Conservation (phyloP, 2,329 filamentous ascomycete species). For the Xylariaceae sp. region DNA sequence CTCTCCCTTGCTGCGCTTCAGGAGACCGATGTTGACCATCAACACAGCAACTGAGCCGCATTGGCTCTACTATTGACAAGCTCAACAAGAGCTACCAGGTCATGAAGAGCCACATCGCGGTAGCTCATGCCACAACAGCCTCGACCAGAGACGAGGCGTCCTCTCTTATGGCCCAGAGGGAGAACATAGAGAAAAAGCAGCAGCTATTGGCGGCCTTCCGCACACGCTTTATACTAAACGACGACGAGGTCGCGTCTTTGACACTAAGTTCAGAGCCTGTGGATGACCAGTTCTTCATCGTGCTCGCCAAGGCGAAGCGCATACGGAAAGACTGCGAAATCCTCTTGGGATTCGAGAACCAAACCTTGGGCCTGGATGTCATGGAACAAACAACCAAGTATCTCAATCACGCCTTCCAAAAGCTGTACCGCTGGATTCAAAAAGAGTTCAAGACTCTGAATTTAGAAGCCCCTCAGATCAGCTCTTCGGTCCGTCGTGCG, state of each 20-base stretch:
- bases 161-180: slow-evolving; percentile 66
- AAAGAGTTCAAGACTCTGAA: slow-evolving; percentile 89
- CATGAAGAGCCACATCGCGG: slow-evolving; percentile 72
- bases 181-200: slow-evolving; percentile 75
- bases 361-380: slow-evolving; percentile 81
- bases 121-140: slow-evolving; percentile 70
- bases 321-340: slow-evolving; percentile 87
- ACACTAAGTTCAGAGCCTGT: slow-evolving; percentile 79
- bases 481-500: slow-evolving; percentile 75
- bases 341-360: slow-evolving; percentile 83
- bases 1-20: neutral
- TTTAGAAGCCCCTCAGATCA: slow-evolving; percentile 91
- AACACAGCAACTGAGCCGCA: slow-evolving; percentile 70
- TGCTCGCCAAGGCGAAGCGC: slow-evolving; percentile 74
- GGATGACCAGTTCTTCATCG: slow-evolving; percentile 76
- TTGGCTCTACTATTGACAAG: slow-evolving; percentile 72
- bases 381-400: slow-evolving; percentile 87
- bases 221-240: slow-evolving; percentile 77
- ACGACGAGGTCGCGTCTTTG: slow-evolving; percentile 71
- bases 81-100: slow-evolving; percentile 76
- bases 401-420: slow-evolving; percentile 87
- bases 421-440: slow-evolving; percentile 92
- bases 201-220: slow-evolving; percentile 73
- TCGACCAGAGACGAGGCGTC: slow-evolving; percentile 75
- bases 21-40: neutral